These are phyloP conservation scores for Sporodiniella umbellata DNA, from an alignment of 371 early-diverging fungal species.

Conservation along the genomic window DNA sequence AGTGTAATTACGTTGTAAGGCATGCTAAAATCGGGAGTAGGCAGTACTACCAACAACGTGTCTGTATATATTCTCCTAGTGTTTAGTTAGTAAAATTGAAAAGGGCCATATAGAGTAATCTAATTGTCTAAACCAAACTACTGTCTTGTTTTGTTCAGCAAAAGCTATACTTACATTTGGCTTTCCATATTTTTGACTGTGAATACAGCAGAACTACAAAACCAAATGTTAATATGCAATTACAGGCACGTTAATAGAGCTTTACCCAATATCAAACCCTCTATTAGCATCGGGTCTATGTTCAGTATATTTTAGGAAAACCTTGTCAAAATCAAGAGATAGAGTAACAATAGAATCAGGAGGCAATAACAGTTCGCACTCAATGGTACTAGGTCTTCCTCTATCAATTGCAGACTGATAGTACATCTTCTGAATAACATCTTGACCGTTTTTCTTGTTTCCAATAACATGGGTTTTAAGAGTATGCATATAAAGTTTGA, in stretches of 20 bases:
- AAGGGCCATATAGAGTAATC: too few species aligned
- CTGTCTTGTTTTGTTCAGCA: too few species aligned
- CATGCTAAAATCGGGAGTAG: conserved; percentile 97
- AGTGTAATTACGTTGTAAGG: conserved; percentile 98
- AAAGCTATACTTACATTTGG: conserved; percentile 4
- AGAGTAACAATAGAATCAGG: conserved; percentile 64
- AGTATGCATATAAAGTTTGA: conserved; percentile 88
- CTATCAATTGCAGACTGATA: conserved; percentile 79
- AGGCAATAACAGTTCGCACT: conserved; percentile 69
- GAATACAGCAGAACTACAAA: conserved; percentile 36
- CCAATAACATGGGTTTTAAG: conserved; percentile 54
- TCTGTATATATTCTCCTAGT: conserved; percentile 79
- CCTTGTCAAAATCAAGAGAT: conserved; percentile 80
- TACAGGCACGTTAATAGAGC: too few species aligned
- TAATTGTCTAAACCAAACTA: too few species aligned
- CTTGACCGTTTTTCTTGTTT: conserved; percentile 6
- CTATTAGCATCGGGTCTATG: conserved; percentile 96
- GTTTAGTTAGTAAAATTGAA: too few species aligned
- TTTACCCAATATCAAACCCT: conserved; percentile 87
- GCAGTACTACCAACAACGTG: conserved; percentile 78
- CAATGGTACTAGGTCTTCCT: conserved; percentile 77
- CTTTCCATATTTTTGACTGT: conserved; percentile 24
- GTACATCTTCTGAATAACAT: conserved; percentile 48
- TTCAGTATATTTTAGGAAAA: conserved; percentile 91
- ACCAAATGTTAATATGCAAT: neutral